Percentiles rank a stretch among this genome's conserved stretches.
Conservation (phyloP, 768 basidiomycete species). For the Dioszegia hungarica region DNA sequence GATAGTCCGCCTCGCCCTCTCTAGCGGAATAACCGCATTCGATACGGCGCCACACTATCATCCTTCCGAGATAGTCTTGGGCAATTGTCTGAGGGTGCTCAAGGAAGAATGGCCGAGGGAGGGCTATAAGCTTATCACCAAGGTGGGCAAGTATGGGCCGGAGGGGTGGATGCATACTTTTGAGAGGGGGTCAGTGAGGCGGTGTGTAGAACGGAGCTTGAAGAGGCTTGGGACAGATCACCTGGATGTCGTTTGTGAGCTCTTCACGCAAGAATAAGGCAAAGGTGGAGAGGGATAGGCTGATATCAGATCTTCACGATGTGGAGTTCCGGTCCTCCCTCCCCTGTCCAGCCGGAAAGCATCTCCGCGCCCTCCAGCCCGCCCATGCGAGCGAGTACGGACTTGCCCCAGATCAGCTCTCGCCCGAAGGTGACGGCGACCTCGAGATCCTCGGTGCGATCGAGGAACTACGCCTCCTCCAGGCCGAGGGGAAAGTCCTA, state of each 20-base stretch:
- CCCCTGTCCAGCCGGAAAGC: conserved; percentile 25
- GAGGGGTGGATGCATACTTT: conserved; percentile 37
- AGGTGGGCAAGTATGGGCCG: conserved; percentile 47
- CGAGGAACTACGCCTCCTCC: conserved; percentile 25
- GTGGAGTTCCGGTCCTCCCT: conserved; percentile 42
- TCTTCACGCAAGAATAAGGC: neutral
- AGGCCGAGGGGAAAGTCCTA: conserved; percentile 39
- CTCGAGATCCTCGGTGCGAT: conserved; percentile 23
- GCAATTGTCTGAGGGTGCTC: conserved; percentile 30
- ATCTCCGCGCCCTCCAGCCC: conserved; percentile 14
- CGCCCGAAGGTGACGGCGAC: conserved; percentile 23
- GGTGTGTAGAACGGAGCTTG: conserved; percentile 41
- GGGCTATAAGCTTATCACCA: conserved; percentile 47
- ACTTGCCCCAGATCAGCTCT: conserved; percentile 7
- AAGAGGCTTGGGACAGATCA: conserved; percentile 41
- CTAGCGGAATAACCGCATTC: conserved; percentile 47
- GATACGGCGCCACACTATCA: conserved; percentile 50
- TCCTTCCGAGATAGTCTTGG: conserved; percentile 49
- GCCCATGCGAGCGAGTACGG: conserved; percentile 10
- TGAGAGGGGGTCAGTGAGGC: conserved; percentile 28
- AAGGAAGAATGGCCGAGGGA: conserved; percentile 36
- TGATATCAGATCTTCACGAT: conserved; percentile 47
- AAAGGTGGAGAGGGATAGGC: neutral
- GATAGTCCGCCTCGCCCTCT: conserved; percentile 41
- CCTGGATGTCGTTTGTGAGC: conserved; percentile 49